Evolutionary conservation across 1,284 basidiomycete genomes (phyloP).

Genomic region (Ganoderma sinense): DNA sequence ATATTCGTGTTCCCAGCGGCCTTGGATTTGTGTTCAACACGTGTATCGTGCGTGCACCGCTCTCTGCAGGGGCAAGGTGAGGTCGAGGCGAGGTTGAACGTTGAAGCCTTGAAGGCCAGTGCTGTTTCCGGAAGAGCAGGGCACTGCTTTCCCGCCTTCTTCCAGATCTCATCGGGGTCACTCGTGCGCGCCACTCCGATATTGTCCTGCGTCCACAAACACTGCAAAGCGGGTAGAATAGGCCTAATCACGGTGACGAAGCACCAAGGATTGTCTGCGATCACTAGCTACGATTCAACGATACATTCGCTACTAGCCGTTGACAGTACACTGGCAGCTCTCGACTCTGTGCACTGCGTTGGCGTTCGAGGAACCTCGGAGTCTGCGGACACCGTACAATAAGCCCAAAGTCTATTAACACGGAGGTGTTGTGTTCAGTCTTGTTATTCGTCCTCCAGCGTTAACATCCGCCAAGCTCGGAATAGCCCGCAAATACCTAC

Average conservation of each 20-base stretch:
- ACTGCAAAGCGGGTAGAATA: neutral
- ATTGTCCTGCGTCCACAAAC: neutral
- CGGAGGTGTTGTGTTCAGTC: neutral
- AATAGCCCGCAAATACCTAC: neutral
- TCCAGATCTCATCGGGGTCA: neutral
- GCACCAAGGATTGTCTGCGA: no score
- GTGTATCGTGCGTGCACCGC: neutral
- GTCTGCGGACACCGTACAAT: neutral
- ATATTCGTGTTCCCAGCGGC: neutral
- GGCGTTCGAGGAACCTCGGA: neutral
- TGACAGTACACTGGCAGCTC: neutral
- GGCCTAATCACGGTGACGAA: neutral
- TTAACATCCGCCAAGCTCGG: neutral
- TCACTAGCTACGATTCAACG: neutral
- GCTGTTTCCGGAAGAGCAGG: neutral
- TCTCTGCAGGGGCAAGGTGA: neutral
- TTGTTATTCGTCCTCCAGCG: neutral
- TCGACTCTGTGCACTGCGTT: no score
- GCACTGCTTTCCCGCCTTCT: neutral
- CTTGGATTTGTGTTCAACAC: neutral
- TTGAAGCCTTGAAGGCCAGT: no score
- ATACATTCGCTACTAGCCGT: neutral
- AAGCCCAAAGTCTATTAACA: neutral
- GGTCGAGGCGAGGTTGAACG: neutral
- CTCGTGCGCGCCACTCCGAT: neutral